Conservation (phyloP, 495 filamentous ascomycete genomes). For the Daldinia caldariorum region DNA sequence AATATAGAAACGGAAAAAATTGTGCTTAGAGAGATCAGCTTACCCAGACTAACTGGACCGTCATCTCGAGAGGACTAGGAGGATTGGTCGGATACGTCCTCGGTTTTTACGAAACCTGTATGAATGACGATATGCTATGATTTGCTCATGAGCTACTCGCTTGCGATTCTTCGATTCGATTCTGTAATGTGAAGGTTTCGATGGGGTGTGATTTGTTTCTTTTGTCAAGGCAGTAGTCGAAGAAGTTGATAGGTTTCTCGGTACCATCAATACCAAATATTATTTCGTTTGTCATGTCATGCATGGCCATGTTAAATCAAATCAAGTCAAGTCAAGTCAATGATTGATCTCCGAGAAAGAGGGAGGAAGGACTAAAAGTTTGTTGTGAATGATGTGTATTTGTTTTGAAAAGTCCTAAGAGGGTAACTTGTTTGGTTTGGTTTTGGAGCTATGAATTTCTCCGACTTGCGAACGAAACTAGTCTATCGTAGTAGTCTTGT, state of each 20-base stretch:
- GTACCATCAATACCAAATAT: background rate
- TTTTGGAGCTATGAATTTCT: background rate
- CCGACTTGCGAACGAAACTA: background rate
- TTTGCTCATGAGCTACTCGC: constrained; percentile 19
- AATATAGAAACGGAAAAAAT: constrained; percentile 43
- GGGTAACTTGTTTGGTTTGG: background rate
- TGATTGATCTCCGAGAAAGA: background rate
- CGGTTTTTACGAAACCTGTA: constrained; percentile 45
- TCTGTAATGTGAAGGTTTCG: background rate
- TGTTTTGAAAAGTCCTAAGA: background rate
- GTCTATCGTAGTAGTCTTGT: background rate
- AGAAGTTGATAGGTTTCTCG: background rate
- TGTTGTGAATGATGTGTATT: background rate
- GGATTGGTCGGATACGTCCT: constrained; percentile 31
- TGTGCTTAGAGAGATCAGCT: constrained; percentile 18
- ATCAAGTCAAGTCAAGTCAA: background rate
- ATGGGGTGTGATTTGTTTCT: constrained; percentile 2
- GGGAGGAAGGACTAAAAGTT: background rate
- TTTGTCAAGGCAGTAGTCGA: background rate
- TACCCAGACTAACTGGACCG: constrained; percentile 32
- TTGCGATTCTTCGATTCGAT: constrained; percentile 6
- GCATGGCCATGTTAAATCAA: no score
- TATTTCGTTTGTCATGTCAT: background rate
- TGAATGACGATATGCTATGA: constrained; percentile 50
- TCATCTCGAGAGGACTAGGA: constrained; percentile 30